These are phyloP conservation scores for Scutellaria baicalensis DNA, from an alignment of 257 asterid genomes.

Conservation along the genomic window DNA sequence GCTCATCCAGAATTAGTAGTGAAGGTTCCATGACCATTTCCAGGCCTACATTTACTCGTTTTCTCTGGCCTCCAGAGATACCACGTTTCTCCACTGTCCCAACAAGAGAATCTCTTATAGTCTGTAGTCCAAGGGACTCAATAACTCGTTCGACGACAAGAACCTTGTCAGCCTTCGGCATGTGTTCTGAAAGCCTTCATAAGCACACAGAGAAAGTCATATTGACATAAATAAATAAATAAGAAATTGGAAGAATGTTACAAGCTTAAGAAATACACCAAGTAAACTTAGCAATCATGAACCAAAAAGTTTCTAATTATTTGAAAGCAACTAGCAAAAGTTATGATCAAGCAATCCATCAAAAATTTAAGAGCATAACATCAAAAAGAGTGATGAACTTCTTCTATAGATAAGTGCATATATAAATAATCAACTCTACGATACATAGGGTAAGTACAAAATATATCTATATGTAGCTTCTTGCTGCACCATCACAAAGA, in stretches of 20 bases:
- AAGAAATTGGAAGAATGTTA: neutral
- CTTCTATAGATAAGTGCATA: neutral
- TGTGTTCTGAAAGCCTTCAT: slow-evolving; percentile 67
- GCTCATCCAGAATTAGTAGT: slow-evolving; percentile 85
- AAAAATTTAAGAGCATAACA: neutral
- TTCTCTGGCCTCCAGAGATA: slow-evolving; percentile 95
- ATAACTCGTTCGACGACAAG: slow-evolving; percentile 93
- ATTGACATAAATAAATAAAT: neutral
- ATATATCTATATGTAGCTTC: neutral
- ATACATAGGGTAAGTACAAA: neutral
- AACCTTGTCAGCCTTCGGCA: slow-evolving; percentile 90
- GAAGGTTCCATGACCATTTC: slow-evolving; percentile 99
- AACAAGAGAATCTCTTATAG: slow-evolving; percentile 81
- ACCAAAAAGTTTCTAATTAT: neutral
- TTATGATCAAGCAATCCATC: neutral
- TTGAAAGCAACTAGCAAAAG: neutral
- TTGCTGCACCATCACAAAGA: neutral
- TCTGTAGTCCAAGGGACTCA: slow-evolving; percentile 89
- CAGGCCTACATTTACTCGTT: slow-evolving; percentile 91
- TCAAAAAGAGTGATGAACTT: neutral
- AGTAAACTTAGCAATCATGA: neutral
- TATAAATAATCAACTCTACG: neutral
- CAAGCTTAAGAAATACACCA: neutral
- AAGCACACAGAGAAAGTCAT: slow-evolving; percentile 15
- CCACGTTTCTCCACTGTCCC: slow-evolving; percentile 94